Evolutionary conservation across 1,284 basidiomycete genomes (phyloP), one percentile per base, ranked within the genome.

Genomic region (Abortiporus biennis): DNA sequence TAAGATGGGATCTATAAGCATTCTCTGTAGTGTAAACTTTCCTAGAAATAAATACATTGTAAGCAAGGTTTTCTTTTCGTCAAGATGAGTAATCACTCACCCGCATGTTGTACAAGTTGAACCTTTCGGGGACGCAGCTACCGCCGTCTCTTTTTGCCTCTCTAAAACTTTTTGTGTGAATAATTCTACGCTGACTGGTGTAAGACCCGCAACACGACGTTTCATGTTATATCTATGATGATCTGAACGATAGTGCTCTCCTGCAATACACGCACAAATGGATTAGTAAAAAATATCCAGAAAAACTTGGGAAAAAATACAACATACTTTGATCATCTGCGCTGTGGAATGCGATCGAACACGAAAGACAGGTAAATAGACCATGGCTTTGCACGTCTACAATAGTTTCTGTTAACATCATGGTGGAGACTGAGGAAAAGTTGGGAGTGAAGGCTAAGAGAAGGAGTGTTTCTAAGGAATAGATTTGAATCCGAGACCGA

Each of bases 171-270:
- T 99, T 56, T 92, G 80, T 56, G 93, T 87, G 70, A 98, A 99
- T 1, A 85, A 59, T 5, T 74, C 65, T 0, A 76, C 77, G 46
- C 80, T 83, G 55, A 99, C 82, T 2, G 96, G 94, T 3, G 92
- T 86, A 2, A 99, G 74, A 12, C 78, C 82, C 5, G 96, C 94
- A 15, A 98, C 91, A 29, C 93, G 82, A 50, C 96, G 85, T 69
- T 97, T 97, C 84, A 97, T 93, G 63, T 99, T 99, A 68, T 99
- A 99, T 40, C 94, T 76, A 66, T 99, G 96, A 62, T 91, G 85
- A 64, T 99, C 96, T 27, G 92, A 92, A 52, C 82, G 81, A 64
- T 96, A 98, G 62, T 99, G 96, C 0, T 72, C 68, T 48, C 96
- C 85, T 87, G 53, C 6, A 49, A 11, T 35, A 8, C 11, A 9